Percentiles rank a stretch among this genome's conserved stretches.
phyloP scores from a whole-genome alignment of 2,329 filamentous ascomycete genomes.

The Verticillium klebahnii region DNA sequence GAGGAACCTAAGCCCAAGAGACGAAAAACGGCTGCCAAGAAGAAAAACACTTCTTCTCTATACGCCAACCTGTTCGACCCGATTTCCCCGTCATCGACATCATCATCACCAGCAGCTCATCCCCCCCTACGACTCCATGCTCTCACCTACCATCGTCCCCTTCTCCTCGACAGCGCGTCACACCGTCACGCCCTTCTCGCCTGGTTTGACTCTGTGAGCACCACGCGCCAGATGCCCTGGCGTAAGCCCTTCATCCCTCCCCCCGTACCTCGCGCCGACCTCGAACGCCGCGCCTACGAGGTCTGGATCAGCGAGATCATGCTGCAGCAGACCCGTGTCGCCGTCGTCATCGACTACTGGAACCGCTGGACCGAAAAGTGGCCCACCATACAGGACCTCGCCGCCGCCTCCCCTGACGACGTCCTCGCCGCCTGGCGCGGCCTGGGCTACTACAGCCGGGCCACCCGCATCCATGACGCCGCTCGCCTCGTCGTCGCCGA shows the following conservation, averaged over 20 bases:
- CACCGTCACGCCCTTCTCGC: conserved; percentile 34
- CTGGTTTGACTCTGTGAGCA: conserved; percentile 48
- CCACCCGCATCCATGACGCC: conserved; percentile 54
- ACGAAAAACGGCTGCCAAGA: neutral
- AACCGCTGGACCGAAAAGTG: conserved; percentile 56
- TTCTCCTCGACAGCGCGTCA: conserved; percentile 34
- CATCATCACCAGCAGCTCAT: neutral
- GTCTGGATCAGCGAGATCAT: conserved; percentile 66
- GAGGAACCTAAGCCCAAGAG: conserved; percentile 7
- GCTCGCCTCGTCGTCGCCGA: conserved; percentile 46
- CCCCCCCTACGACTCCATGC: conserved; percentile 23
- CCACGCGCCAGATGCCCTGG: conserved; percentile 52
- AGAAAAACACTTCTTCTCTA: conserved; percentile 1
- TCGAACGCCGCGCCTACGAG: conserved; percentile 56
- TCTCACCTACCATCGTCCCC: conserved; percentile 43
- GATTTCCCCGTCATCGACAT: neutral
- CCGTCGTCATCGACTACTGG: conserved; percentile 59
- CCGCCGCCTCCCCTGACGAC: conserved; percentile 47
- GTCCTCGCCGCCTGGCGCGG: conserved; percentile 57
- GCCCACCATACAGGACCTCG: conserved; percentile 54
- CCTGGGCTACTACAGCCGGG: conserved; percentile 61
- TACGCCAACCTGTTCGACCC: conserved; percentile 3
- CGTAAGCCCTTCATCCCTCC: conserved; percentile 54
- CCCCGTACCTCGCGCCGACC: conserved; percentile 22
- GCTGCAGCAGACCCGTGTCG: conserved; percentile 62